A percentile compares a stretch with the other conserved stretches of the same genome.
Evolutionary conservation across 139 green algal species (phyloP).

Genomic region (Eudorina sp.): DNA sequence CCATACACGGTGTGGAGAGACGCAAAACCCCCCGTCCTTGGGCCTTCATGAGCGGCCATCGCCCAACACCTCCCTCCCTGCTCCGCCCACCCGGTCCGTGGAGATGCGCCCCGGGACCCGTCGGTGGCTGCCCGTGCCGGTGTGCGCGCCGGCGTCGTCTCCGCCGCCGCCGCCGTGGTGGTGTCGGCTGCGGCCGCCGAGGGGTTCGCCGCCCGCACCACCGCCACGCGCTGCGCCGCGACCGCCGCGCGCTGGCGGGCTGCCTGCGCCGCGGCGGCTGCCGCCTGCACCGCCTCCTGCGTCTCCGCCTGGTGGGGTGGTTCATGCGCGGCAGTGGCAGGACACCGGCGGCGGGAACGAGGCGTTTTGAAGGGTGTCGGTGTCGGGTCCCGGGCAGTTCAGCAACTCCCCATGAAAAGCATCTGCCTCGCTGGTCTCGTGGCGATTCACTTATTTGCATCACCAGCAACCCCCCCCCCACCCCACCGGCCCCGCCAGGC

Average conservation of each 20-base stretch:
- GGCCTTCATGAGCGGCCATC: too few relatives aligned
- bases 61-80: background rate
- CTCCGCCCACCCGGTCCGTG: background rate
- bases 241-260: constrained; percentile 12
- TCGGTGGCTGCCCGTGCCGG: background rate
- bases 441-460: too few relatives aligned
- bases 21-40: too few relatives aligned
- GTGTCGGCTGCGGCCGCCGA: background rate
- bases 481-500: too few relatives aligned
- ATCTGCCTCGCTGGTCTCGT: too few relatives aligned
- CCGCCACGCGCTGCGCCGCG: constrained; percentile 34
- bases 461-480: too few relatives aligned
- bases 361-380: too few relatives aligned
- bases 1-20: too few relatives aligned
- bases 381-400: too few relatives aligned
- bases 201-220: constrained; percentile 34
- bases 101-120: background rate
- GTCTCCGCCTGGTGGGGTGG: constrained; percentile 34
- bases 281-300: constrained; percentile 8
- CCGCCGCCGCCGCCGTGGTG: background rate
- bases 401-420: too few relatives aligned
- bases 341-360: background rate
- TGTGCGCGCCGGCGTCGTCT: too few relatives aligned
- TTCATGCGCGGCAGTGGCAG: background rate
- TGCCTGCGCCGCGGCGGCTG: background rate